Conservation (phyloP, 345 rosid genomes). For the Boechera stricta region DNA sequence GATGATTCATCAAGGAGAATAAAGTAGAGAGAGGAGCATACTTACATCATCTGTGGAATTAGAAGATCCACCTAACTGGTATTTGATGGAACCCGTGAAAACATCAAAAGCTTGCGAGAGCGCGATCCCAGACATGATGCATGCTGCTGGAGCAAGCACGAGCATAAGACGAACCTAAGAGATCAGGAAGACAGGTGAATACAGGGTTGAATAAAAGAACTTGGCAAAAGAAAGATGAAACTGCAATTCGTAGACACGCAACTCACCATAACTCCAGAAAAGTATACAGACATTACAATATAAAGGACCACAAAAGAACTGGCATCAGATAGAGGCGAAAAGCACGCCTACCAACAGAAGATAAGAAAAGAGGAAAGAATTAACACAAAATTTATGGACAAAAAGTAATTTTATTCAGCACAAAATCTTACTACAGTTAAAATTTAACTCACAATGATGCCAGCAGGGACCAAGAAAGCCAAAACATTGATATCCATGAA, state of each 20-base stretch:
- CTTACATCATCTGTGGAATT: slow-evolving; percentile 64
- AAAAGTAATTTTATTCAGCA: slow-evolving; percentile 15
- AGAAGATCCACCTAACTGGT: slow-evolving; percentile 67
- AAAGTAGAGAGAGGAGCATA: slow-evolving; percentile 33
- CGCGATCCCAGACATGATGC: slow-evolving; percentile 98
- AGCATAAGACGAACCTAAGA: slow-evolving; percentile 98
- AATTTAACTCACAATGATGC: slow-evolving; percentile 79
- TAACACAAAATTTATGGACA: slow-evolving; percentile 11
- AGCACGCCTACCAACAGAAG: slow-evolving; percentile 83
- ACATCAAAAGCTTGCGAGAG: slow-evolving; percentile 96
- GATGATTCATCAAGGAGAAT: slow-evolving; percentile 20
- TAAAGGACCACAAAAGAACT: slow-evolving; percentile 93
- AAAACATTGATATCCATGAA: slow-evolving; percentile 99
- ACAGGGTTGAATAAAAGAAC: slow-evolving; percentile 24
- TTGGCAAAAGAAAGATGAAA: slow-evolving; percentile 22
- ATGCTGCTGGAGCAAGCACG: slow-evolving; percentile 99
- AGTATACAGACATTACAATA: slow-evolving; percentile 92
- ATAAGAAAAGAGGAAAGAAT: slow-evolving; percentile 29
- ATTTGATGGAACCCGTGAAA: slow-evolving; percentile 89
- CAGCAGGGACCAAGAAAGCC: slow-evolving; percentile 99
- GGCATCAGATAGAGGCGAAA: slow-evolving; percentile 94
- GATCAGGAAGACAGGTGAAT: slow-evolving; percentile 29
- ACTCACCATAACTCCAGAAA: slow-evolving; percentile 99
- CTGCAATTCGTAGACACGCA: not conserved
- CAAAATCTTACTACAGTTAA: not conserved